Evolutionary conservation across 2,329 filamentous ascomycete genomes (phyloP).

Genomic region (Colletotrichum gloeosporioides): DNA sequence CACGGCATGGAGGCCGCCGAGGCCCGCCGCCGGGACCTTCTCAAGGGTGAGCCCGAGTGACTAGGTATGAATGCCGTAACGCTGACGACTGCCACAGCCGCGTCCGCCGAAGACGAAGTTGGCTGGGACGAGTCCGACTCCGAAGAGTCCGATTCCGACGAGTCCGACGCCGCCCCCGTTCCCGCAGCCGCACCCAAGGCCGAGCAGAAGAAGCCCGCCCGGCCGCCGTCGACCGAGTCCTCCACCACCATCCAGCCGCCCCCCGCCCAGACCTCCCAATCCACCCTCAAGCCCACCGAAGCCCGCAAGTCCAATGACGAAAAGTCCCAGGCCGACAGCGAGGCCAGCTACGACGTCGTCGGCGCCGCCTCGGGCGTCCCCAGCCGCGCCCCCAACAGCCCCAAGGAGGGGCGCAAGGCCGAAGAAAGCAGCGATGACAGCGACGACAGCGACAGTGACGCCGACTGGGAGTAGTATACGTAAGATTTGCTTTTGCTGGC

Average conservation of each 20-base stretch:
- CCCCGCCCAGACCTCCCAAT: slow-evolving; percentile 34
- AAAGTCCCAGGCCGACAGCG: slow-evolving; percentile 89
- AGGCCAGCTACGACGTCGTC: slow-evolving; percentile 95
- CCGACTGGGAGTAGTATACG: slow-evolving; percentile 76
- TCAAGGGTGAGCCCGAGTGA: slow-evolving; percentile 73
- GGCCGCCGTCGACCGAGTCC: slow-evolving; percentile 57
- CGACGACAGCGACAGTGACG: slow-evolving; percentile 70
- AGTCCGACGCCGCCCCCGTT: slow-evolving; percentile 27
- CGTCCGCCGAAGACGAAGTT: slow-evolving; percentile 74
- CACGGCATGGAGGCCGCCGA: slow-evolving; percentile 95
- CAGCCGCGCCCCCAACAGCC: slow-evolving; percentile 77
- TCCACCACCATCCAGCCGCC: slow-evolving; percentile 65
- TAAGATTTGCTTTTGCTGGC: slow-evolving; percentile 7
- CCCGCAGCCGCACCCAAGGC: slow-evolving; percentile 34
- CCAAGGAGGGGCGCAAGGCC: slow-evolving; percentile 59
- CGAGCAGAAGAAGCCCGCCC: slow-evolving; percentile 30
- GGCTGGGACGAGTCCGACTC: slow-evolving; percentile 65
- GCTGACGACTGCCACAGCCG: slow-evolving; percentile 50
- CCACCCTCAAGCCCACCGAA: slow-evolving; percentile 65
- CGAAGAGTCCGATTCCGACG: slow-evolving; percentile 35
- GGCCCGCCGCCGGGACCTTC: slow-evolving; percentile 82
- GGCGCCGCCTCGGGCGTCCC: slow-evolving; percentile 76
- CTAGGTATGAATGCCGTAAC: background rate
- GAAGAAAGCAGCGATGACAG: slow-evolving; percentile 71
- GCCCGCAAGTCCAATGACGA: slow-evolving; percentile 82